Conservation (phyloP, 2,329 filamentous ascomycete genomes). For the Aspergillus amoenus region DNA sequence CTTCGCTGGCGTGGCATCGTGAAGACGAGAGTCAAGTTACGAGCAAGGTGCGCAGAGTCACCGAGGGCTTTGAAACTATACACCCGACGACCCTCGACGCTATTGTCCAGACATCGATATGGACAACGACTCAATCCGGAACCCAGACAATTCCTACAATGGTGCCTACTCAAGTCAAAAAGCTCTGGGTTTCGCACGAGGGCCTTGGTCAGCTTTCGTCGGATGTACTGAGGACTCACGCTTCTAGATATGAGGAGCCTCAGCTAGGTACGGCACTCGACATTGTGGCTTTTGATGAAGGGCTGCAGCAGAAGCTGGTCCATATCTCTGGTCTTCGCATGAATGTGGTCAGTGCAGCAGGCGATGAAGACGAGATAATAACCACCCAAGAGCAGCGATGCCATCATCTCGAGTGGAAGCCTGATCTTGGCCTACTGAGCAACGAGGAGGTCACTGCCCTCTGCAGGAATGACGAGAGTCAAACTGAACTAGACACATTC, state of each 20-base stretch:
- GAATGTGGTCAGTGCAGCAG: not conserved
- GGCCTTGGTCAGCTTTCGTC: not conserved
- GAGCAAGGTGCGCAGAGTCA: not conserved
- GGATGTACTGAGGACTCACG: not conserved
- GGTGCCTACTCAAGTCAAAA: not conserved
- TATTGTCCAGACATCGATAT: slow-evolving; percentile 6
- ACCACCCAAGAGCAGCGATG: not conserved
- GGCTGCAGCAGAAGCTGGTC: not conserved
- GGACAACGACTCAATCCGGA: not conserved
- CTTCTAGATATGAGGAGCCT: not conserved
- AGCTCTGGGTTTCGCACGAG: not conserved
- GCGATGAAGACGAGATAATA: not conserved
- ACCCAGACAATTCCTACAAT: not conserved
- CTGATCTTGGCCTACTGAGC: slow-evolving; percentile 5
- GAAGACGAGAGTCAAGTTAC: not conserved
- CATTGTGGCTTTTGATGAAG: not conserved
- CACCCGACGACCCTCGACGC: slow-evolving; percentile 15
- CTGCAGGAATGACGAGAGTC: not conserved
- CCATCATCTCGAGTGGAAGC: slow-evolving; percentile 11
- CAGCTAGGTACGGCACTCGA: not conserved
- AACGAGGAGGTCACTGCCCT: not conserved
- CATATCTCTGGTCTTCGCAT: not conserved
- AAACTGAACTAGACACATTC: not conserved
- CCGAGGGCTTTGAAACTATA: not conserved
- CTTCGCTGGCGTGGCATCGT: not conserved